Percentiles rank a stretch among this genome's conserved stretches.
phyloP scores from a whole-genome alignment of 2,329 filamentous ascomycete species.

The Verticillium nonalfalfae region DNA sequence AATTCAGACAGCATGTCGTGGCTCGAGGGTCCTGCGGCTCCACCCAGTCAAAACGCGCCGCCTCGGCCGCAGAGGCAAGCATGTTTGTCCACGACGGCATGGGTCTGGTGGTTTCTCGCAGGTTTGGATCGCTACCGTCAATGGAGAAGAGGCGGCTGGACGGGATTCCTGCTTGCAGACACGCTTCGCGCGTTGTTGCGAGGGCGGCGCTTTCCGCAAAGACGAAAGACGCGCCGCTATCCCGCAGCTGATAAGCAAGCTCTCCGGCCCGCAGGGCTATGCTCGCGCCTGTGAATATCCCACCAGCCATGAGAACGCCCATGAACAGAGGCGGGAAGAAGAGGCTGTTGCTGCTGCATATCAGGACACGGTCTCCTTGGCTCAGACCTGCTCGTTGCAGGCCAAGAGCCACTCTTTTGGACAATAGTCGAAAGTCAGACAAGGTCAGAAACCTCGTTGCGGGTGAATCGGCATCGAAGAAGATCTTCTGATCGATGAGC shows the following conservation, averaged over 20 bases:
- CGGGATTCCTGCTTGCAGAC: constrained; percentile 41
- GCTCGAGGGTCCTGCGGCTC: not conserved
- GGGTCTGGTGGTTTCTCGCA: constrained; percentile 8
- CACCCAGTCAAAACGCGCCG: constrained; percentile 38
- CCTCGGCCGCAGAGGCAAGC: constrained; percentile 43
- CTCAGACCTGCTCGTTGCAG: constrained; percentile 59
- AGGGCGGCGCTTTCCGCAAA: constrained; percentile 40
- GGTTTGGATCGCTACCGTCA: constrained; percentile 41
- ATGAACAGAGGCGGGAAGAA: constrained; percentile 67
- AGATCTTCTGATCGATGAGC: constrained; percentile 36
- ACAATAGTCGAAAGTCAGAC: constrained; percentile 59
- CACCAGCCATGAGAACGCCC: constrained; percentile 71
- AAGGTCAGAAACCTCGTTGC: constrained; percentile 61
- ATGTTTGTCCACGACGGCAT: constrained; percentile 56
- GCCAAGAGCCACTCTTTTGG: constrained; percentile 66
- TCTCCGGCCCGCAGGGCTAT: constrained; percentile 62
- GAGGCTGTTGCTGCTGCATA: constrained; percentile 68
- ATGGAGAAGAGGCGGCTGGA: constrained; percentile 57
- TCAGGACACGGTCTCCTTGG: constrained; percentile 62
- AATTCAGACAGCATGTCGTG: not conserved
- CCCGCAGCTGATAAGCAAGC: constrained; percentile 67
- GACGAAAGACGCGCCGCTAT: constrained; percentile 63
- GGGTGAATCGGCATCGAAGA: constrained; percentile 61
- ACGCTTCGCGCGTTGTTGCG: too few species aligned
- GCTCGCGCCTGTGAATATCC: constrained; percentile 72